Conservation (phyloP, 2,329 filamentous ascomycete genomes). For the Aotearoamyces nothofagi region DNA sequence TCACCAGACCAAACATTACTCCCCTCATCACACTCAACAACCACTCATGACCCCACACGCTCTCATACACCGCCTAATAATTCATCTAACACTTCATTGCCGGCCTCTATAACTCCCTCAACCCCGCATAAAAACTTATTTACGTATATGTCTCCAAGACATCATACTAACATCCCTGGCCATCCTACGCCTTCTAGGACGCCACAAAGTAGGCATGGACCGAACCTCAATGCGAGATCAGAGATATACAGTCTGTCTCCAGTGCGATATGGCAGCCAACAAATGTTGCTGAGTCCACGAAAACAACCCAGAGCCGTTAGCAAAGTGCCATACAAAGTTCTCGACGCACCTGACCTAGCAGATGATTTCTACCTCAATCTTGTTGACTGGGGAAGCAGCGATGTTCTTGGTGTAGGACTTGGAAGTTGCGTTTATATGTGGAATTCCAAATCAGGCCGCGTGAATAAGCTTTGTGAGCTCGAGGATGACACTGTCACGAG, state of each 20-base stretch:
- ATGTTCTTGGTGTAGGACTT: constrained; percentile 83
- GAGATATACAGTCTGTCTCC: constrained; percentile 94
- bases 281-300: constrained; percentile 79
- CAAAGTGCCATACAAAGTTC: constrained; percentile 94
- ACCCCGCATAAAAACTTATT: constrained; percentile 98
- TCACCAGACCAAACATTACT: constrained; percentile 41
- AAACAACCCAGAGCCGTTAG: constrained; percentile 81
- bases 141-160: constrained; percentile 64
- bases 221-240: constrained; percentile 76
- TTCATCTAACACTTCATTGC: constrained; percentile 42
- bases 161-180: constrained; percentile 55
- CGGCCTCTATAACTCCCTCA: constrained; percentile 70
- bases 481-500: constrained; percentile 91
- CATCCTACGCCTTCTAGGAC: constrained; percentile 82
- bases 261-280: constrained; percentile 82
- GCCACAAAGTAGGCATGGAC: constrained; percentile 72
- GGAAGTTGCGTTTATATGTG: constrained; percentile 96
- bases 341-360: constrained; percentile 88
- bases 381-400: constrained; percentile 94
- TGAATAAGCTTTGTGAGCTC: constrained; percentile 86
- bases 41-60: constrained; percentile 50
- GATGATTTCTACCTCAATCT: constrained; percentile 97
- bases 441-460: constrained; percentile 82
- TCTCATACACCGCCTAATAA: constrained; percentile 70
- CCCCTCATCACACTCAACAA: constrained; percentile 34